A percentile compares a stretch with the other conserved stretches of the same genome.
phyloP scores from a whole-genome alignment of 805 yeast genomes.

The Wickerhamiella lipophila region DNA sequence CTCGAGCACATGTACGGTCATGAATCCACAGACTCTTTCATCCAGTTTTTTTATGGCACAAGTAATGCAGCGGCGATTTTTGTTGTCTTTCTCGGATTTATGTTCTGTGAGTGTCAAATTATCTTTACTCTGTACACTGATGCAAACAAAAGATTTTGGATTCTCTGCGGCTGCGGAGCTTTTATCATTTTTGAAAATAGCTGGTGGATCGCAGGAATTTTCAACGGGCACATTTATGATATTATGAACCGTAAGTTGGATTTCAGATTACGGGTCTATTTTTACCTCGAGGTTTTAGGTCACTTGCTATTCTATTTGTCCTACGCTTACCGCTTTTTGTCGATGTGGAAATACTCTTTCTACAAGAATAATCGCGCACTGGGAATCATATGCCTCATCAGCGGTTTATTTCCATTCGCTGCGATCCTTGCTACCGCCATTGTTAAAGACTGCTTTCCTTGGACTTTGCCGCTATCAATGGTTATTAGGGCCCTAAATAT shows the following conservation, averaged over 20 bases:
- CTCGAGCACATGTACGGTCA: constrained; percentile 3
- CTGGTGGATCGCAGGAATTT: constrained; percentile 8
- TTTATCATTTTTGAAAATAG: constrained; percentile 1
- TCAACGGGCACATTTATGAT: neutral
- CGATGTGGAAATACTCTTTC: neutral
- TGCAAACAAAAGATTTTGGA: neutral
- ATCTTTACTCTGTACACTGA: neutral
- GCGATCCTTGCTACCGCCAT: constrained; percentile 2
- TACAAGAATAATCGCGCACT: constrained; percentile 3
- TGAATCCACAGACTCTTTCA: constrained; percentile 2
- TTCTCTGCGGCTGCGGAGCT: neutral
- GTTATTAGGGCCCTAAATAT: neutral
- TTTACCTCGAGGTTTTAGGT: constrained; percentile 1
- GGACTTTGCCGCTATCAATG: constrained; percentile 4
- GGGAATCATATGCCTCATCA: neutral
- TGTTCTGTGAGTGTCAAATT: constrained; percentile 5
- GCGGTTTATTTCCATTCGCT: neutral
- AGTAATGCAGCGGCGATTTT: neutral
- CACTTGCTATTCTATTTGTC: neutral
- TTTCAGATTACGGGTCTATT: neutral
- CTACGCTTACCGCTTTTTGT: neutral
- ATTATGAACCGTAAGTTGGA: neutral
- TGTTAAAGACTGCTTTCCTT: constrained; percentile 2
- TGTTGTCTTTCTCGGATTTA: neutral
- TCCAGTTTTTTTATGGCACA: neutral